Evolutionary conservation across 306 rosid genomes (phyloP).

Genomic region (Alnus glutinosa): DNA sequence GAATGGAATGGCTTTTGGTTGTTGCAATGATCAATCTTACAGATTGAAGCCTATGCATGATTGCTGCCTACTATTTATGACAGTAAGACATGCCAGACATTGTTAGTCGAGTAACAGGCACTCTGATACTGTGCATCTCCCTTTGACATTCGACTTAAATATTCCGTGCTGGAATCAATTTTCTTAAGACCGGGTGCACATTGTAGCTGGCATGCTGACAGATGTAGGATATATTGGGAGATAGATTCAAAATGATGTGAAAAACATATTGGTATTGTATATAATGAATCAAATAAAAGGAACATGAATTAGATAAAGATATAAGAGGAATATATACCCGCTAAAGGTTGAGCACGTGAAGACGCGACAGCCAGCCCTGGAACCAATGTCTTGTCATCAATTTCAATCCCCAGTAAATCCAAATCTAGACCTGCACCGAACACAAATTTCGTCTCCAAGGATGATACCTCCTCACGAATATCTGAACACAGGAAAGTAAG

Average conservation of each 20-base stretch:
- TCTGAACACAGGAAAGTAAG: conserved; percentile 44
- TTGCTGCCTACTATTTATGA: background rate
- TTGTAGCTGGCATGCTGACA: background rate
- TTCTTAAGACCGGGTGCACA: background rate
- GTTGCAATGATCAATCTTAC: background rate
- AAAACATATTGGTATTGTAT: background rate
- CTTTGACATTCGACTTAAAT: background rate
- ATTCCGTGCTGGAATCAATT: background rate
- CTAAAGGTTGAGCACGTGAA: conserved; percentile 76
- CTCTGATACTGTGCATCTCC: background rate
- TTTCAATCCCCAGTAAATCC: conserved; percentile 87
- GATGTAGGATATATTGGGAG: background rate
- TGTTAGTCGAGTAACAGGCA: background rate
- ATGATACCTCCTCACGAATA: conserved; percentile 72
- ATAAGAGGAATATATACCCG: conserved; percentile 52
- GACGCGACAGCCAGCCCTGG: conserved; percentile 90
- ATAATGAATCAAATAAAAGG: background rate
- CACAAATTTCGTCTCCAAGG: conserved; percentile 47
- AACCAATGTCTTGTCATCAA: conserved; percentile 77
- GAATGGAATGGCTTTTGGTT: background rate
- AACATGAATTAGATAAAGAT: background rate
- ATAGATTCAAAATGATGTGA: background rate
- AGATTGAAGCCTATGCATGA: background rate
- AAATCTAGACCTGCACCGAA: conserved; percentile 88
- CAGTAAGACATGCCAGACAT: background rate